phyloP scores from a whole-genome alignment of 768 basidiomycete genomes.

The Atractiella rhizophila region DNA sequence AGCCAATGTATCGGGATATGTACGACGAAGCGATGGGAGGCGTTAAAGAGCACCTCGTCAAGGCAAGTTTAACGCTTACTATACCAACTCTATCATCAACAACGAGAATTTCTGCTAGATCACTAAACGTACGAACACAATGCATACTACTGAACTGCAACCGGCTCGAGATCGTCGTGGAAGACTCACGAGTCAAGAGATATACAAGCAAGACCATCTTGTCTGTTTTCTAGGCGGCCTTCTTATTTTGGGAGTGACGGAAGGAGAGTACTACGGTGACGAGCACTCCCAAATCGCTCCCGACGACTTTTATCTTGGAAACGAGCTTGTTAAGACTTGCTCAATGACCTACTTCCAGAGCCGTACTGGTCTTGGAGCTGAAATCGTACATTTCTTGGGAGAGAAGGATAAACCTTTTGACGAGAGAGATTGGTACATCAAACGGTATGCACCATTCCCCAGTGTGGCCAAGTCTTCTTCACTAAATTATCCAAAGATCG shows the following conservation, averaged over 20 bases:
- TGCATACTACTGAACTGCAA: neutral
- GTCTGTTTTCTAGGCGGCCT: slow-evolving; percentile 86
- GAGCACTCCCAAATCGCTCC: slow-evolving; percentile 19
- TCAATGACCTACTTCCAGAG: slow-evolving; percentile 32
- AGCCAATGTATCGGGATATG: slow-evolving; percentile 62
- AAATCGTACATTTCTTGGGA: slow-evolving; percentile 5
- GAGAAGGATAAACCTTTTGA: slow-evolving; percentile 13
- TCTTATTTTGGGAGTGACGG: slow-evolving; percentile 63
- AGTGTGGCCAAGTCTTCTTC: neutral
- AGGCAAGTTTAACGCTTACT: slow-evolving; percentile 32
- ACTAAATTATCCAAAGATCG: no score
- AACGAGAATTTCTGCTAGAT: neutral
- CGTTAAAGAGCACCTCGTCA: slow-evolving; percentile 48
- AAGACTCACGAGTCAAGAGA: neutral
- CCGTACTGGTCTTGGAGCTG: slow-evolving; percentile 15
- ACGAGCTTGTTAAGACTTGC: slow-evolving; percentile 62
- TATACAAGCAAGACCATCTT: slow-evolving; percentile 66
- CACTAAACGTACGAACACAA: neutral
- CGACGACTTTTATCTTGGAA: slow-evolving; percentile 55
- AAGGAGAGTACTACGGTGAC: neutral
- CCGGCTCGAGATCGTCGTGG: neutral
- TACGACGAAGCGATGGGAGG: slow-evolving; percentile 66
- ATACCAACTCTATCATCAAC: slow-evolving; percentile 43
- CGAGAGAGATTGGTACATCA: slow-evolving; percentile 63
- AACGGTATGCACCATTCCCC: neutral